Conservation (phyloP, 2,329 filamentous ascomycete species). For the Lecanosticta acicola region DNA sequence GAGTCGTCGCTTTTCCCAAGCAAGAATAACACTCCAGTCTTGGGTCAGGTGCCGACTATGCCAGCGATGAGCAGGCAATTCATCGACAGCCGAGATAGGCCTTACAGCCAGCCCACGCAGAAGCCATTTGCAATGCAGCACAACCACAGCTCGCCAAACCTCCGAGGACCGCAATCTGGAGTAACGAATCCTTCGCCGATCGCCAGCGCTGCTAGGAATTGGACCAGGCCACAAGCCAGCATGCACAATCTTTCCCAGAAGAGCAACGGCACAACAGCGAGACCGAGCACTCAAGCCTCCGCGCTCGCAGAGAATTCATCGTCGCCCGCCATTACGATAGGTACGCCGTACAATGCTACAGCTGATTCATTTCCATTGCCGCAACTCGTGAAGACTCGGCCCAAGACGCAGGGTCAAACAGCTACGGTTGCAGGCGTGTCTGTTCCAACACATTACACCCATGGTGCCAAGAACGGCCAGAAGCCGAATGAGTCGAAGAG, state of each 20-base stretch:
- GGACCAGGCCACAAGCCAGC: conserved; percentile 13
- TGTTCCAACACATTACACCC: conserved; percentile 32
- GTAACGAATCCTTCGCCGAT: conserved; percentile 7
- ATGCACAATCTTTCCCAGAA: conserved; percentile 13
- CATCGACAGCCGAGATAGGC: conserved; percentile 31
- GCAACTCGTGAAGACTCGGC: conserved; percentile 30
- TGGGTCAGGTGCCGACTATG: conserved; percentile 11
- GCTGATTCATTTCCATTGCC: conserved; percentile 29
- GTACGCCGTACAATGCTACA: conserved; percentile 28
- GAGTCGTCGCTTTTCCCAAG: conserved; percentile 23
- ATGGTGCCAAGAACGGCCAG: conserved; percentile 11
- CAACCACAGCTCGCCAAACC: conserved; percentile 22
- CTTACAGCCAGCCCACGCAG: conserved; percentile 21
- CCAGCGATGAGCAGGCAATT: conserved; percentile 27
- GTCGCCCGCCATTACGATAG: conserved; percentile 23
- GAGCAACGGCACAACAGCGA: conserved; percentile 24
- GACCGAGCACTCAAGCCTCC: conserved; percentile 22
- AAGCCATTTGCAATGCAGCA: conserved; percentile 13
- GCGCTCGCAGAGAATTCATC: conserved; percentile 11
- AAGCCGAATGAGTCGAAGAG: conserved; percentile 33
- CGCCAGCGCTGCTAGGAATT: conserved; percentile 7
- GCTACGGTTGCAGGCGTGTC: conserved; percentile 33
- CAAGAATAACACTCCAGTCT: conserved; percentile 7
- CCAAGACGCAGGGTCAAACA: conserved; percentile 25
- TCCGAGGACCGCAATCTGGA: conserved; percentile 8